Base-by-base conservation (phyloP, 805 yeast species). In the Yamadazyma kitorensis region DNA sequence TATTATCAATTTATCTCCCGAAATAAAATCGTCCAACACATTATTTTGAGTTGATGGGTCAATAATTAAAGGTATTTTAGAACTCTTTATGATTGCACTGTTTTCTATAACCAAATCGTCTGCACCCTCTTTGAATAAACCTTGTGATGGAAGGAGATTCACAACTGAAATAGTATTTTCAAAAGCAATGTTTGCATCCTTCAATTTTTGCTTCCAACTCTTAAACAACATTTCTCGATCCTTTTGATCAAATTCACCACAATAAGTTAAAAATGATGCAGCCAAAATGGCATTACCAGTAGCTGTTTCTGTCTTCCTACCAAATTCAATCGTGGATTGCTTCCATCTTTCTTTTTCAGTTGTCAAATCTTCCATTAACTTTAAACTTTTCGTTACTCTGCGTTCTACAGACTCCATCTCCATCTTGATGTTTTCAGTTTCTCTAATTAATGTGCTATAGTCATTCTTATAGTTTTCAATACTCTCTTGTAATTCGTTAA, bases 271-370 rank as follows among this genome's bases (percentile, higher is more conserved):
- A 40, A 73, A 74, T 0, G 86, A 78, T 0, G 96, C 75, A 0
- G 77, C 68, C 4, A 91, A 41, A 3, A 88, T 40, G 1, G 82
- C 59, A 49, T 83, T 75, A 0, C 96, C 96, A 17, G 78, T 62
- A 3, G 86, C 46, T 13, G 60, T 52, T 11, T 63, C 61, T 20
- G 74, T 61, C 28, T 68, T 67, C 1, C 48, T 36, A 10, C 64
- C 66, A 50, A 80, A 87, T 14, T 64, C 64, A 6, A 59, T 52
- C n/a, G 79, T 70, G 24, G 78, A 75, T 1, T 43, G 49, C n/a
- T 71, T 58, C 98, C 98, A 89, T 49, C 97, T 70, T 4, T 63
- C 55, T 43, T 83, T 72, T 53, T 89, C 98, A 1, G 57, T 55
- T 0, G 81, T 71, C 41, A 89, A 64, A 44, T 76, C 78, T 4